These are phyloP conservation scores for Trifolium fragiferum DNA, from an alignment of 306 rosid genomes.

Conservation along the genomic window DNA sequence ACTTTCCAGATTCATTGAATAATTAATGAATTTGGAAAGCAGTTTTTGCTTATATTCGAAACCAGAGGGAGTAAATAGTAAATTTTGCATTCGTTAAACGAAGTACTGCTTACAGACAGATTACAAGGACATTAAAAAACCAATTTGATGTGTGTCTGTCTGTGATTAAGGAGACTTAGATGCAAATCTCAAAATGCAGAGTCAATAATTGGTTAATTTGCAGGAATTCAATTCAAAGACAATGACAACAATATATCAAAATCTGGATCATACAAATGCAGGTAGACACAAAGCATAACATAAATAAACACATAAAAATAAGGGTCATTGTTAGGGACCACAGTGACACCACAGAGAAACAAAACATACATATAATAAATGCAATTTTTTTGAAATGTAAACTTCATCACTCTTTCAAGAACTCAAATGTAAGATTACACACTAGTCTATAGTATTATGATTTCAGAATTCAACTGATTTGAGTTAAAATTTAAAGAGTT, in stretches of 20 bases:
- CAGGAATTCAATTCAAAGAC: constrained; percentile 29
- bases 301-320: neutral
- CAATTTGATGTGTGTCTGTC: neutral
- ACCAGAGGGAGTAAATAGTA: neutral
- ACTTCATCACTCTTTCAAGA: neutral
- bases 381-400: neutral
- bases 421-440: neutral
- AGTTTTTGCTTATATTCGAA: too few species aligned
- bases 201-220: neutral
- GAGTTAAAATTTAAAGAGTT: neutral
- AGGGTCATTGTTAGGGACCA: neutral
- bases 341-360: neutral
- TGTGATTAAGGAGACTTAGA: neutral
- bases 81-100: constrained; percentile 1
- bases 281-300: neutral
- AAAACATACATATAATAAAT: neutral
- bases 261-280: constrained; percentile 28
- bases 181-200: constrained; percentile 15
- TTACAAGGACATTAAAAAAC: neutral
- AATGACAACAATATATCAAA: constrained; percentile 32
- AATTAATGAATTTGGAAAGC: too few species aligned
- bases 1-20: too few species aligned
- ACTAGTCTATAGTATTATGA: neutral
- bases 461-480: neutral
- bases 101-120: neutral